Conservation (phyloP, 345 rosid genomes). For the Salix koriyanagi region DNA sequence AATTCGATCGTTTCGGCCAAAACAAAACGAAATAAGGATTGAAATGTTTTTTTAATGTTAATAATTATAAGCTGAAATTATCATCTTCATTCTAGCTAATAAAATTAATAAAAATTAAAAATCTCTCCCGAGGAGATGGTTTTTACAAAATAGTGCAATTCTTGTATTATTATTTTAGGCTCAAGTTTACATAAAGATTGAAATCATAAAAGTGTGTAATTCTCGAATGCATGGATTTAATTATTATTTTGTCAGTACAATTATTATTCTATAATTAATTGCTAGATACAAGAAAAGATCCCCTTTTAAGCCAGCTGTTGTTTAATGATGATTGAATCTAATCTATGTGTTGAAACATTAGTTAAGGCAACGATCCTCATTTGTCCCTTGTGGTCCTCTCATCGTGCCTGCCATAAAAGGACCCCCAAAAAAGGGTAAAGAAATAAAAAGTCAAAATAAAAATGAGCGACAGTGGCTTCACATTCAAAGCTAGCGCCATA, state of each 20-base stretch:
- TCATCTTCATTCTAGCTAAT: too few relatives aligned
- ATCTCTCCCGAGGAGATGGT: too few relatives aligned
- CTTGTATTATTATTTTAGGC: too few relatives aligned
- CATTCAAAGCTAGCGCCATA: background rate
- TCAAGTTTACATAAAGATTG: too few relatives aligned
- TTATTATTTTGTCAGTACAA: too few relatives aligned
- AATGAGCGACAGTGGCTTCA: background rate
- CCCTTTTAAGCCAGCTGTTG: background rate
- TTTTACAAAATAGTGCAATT: too few relatives aligned
- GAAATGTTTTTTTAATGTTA: too few relatives aligned
- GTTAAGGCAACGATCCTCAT: background rate
- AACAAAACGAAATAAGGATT: background rate
- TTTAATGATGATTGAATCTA: slow-evolving; percentile 3
- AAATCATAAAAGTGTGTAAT: background rate
- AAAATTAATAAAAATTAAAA: too few relatives aligned
- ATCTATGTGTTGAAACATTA: background rate
- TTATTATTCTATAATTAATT: background rate
- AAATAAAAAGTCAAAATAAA: background rate
- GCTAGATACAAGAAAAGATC: background rate
- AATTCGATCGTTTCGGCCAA: too few relatives aligned
- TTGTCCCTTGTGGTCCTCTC: slow-evolving; percentile 19
- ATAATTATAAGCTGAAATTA: too few relatives aligned
- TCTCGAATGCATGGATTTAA: background rate
- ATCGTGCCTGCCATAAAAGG: slow-evolving; percentile 10
- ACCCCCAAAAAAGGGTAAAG: too few relatives aligned